phyloP scores from a whole-genome alignment of 2,329 filamentous ascomycete species.

The Fusarium robinianum region DNA sequence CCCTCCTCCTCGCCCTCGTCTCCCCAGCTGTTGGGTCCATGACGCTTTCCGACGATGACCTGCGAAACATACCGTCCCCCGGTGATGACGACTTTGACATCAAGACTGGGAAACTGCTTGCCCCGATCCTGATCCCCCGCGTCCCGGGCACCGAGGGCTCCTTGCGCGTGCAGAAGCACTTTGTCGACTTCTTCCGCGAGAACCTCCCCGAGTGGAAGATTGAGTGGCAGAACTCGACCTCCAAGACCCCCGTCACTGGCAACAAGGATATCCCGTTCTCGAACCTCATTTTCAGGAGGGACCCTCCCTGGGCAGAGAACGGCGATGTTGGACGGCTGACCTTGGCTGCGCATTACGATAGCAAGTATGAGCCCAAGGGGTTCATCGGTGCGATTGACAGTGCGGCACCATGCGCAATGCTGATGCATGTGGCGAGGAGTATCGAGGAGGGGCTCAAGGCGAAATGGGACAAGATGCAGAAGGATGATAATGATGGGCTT shows the following conservation, averaged over 20 bases:
- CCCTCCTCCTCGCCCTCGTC: conserved; percentile 28
- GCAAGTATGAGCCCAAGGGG: conserved; percentile 75
- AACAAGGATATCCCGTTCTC: conserved; percentile 76
- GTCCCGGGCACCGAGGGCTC: conserved; percentile 86
- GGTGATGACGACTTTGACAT: conserved; percentile 81
- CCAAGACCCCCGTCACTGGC: conserved; percentile 76
- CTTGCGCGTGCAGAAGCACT: conserved; percentile 73
- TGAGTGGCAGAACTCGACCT: conserved; percentile 87
- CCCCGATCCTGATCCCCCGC: conserved; percentile 84
- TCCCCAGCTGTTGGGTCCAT: conserved; percentile 47
- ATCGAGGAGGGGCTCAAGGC: conserved; percentile 78
- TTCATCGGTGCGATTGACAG: conserved; percentile 96
- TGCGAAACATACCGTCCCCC: conserved; percentile 72
- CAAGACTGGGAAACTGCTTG: conserved; percentile 71
- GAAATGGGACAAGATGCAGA: conserved; percentile 79
- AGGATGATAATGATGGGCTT: conserved; percentile 57
- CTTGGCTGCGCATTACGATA: conserved; percentile 93
- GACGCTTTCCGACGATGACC: conserved; percentile 72
- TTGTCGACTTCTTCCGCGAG: conserved; percentile 77
- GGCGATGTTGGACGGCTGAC: conserved; percentile 83
- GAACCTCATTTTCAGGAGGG: conserved; percentile 84
- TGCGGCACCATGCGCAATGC: conserved; percentile 90
- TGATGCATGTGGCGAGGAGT: conserved; percentile 82
- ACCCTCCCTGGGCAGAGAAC: conserved; percentile 77
- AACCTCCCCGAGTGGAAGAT: conserved; percentile 79